A percentile compares a stretch with the other conserved stretches of the same genome.
Conservation (phyloP, 108 stramenopile species). For the Nitzschia inconspicua region DNA sequence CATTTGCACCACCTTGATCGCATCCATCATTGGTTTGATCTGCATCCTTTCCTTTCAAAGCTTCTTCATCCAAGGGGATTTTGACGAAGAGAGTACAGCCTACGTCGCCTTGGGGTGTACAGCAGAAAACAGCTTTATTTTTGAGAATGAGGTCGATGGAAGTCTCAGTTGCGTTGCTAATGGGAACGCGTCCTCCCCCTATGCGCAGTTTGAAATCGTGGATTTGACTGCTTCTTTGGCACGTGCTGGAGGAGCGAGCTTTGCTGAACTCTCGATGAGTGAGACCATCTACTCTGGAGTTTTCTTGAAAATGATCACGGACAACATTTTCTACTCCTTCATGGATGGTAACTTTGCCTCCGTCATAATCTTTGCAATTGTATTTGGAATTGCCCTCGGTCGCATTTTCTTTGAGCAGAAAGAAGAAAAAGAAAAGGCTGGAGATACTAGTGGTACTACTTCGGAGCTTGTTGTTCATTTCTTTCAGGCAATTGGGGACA, state of each 20-base stretch:
- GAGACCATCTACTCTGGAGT: constrained; percentile 26
- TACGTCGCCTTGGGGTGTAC: constrained; percentile 3
- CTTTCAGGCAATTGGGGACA: too few species aligned
- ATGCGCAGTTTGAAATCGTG: constrained; percentile 1
- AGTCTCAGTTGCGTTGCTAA: not conserved
- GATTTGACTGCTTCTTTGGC: constrained; percentile 2
- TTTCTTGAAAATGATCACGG: constrained; percentile 12
- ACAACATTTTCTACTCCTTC: constrained; percentile 17
- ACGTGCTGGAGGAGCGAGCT: not conserved
- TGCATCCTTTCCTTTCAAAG: constrained; percentile 7
- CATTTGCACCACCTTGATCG: constrained; percentile 7
- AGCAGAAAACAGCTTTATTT: constrained; percentile 1
- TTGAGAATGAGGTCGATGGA: constrained; percentile 2
- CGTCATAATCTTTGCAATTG: constrained; percentile 16
- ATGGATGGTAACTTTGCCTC: constrained; percentile 16
- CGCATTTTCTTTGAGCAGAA: constrained; percentile 3
- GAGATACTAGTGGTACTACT: too few species aligned
- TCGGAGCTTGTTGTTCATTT: too few species aligned
- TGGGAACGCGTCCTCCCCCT: not conserved
- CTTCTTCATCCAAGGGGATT: too few species aligned
- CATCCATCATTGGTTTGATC: constrained; percentile 18
- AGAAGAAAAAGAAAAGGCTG: too few species aligned
- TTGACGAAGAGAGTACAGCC: not conserved
- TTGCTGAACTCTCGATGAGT: constrained; percentile 11
- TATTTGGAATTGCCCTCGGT: constrained; percentile 19